Evolutionary conservation across 768 basidiomycete genomes (phyloP), one percentile per base, ranked within the genome.

Genomic region (Sporobolomyces pararoseus): DNA sequence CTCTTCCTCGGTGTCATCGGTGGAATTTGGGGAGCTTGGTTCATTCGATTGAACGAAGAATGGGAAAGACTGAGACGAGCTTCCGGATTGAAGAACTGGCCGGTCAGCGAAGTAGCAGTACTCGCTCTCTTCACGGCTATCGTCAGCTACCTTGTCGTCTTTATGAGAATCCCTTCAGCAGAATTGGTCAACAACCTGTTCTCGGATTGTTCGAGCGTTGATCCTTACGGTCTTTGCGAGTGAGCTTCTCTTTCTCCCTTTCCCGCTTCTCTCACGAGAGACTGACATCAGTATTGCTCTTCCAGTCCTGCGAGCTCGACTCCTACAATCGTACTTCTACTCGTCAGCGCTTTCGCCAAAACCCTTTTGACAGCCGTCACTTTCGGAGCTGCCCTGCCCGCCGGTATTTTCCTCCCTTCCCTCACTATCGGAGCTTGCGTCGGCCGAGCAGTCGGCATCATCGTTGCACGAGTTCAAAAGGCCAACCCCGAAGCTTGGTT

Each of bases 381-480:
- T 0, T 97, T 97, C 70, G 96, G 95, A 10, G 90, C 95, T 81
- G 90, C 88, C 76, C 76, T 93, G 14, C 91, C 91, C 52, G 92
- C 93, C 14, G 95, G 95, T 7, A 94, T 99, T 73, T 97, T 99
- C 80, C 90, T 99, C 32, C 95, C 95, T 0, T 91, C 92, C 0
- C 85, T 98, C 13, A 92, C 80, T 19, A 92, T 96, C n/a, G 94
- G 95, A 32, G 93, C 94, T 0, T 95, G 92, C 77, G 90, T 89
- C 34, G 95, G 95, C 2, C 85, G 95, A 35, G 85, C 96, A 27
- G 76, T 93, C 54, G 94, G 95, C 35, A 85, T 96, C 58, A 76
- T 82, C 5, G 84, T 97, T 79, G 89, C 92, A 77, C 88, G 85
- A 80, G 76, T 89, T 65, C 89, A 89, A 75, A 84, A 82, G 76